Evolutionary conservation across 208 protist species (phyloP).

Genomic region (Leishmania turanica): DNA sequence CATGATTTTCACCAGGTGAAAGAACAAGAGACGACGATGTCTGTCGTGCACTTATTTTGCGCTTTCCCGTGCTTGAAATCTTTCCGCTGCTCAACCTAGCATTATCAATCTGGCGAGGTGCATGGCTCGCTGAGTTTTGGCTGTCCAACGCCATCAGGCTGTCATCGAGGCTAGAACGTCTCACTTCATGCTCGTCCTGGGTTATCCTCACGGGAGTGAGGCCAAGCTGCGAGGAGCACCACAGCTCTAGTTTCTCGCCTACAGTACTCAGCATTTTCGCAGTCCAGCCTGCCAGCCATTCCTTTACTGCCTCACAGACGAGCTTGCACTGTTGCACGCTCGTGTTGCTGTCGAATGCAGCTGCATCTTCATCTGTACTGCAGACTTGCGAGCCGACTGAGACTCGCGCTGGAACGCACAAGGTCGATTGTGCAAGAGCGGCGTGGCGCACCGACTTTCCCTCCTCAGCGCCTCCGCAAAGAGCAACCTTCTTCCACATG

Average conservation of each 20-base stretch:
- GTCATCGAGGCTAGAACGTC: not conserved
- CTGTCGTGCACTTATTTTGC: not conserved
- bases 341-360: not conserved
- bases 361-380: not conserved
- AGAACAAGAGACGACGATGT: not conserved
- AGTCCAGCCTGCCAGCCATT: not conserved
- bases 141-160: not conserved
- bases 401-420: not conserved
- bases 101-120: not conserved
- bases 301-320: not conserved
- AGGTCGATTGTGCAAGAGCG: not conserved
- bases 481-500: slow-evolving; percentile 27
- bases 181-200: not conserved
- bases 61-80: not conserved
- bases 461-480: slow-evolving; percentile 3
- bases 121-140: not conserved
- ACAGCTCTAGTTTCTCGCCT: not conserved
- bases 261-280: not conserved
- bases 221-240: not conserved
- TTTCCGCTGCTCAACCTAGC: not conserved
- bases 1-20: not conserved
- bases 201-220: not conserved
- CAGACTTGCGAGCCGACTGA: not conserved
- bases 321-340: not conserved
- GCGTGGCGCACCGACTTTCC: not conserved